phyloP scores from a whole-genome alignment of 2,329 filamentous ascomycete species.

The Hypoxylon sp. region DNA sequence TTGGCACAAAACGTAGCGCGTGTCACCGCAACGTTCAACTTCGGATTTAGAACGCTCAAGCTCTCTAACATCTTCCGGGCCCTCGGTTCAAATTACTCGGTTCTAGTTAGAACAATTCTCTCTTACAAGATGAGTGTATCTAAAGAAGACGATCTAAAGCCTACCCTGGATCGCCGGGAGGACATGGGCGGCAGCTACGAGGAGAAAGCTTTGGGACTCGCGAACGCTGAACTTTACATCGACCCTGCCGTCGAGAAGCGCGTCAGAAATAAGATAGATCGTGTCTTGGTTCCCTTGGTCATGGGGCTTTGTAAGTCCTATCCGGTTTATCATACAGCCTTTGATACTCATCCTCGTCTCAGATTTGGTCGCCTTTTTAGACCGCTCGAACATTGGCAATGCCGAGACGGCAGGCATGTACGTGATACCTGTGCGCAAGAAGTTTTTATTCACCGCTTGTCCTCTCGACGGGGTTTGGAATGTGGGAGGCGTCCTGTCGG shows the following conservation, averaged over 20 bases:
- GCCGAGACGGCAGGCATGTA: constrained; percentile 58
- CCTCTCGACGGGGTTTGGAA: neutral
- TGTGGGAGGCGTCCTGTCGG: neutral
- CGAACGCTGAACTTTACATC: constrained; percentile 39
- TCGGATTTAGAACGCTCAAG: neutral
- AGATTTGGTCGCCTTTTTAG: constrained; percentile 58
- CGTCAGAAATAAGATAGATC: constrained; percentile 56
- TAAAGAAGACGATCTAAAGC: constrained; percentile 32
- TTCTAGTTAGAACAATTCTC: neutral
- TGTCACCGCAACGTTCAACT: constrained; percentile 1
- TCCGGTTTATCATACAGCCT: neutral
- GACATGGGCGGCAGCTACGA: constrained; percentile 1
- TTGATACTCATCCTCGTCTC: constrained; percentile 14
- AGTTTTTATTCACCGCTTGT: neutral
- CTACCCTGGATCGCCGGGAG: constrained; percentile 31
- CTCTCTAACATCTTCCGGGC: neutral
- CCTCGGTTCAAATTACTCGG: neutral
- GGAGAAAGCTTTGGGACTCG: constrained; percentile 22
- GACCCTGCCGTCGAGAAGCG: constrained; percentile 54
- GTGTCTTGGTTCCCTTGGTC: constrained; percentile 53
- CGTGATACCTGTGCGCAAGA: neutral
- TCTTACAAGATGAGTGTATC: constrained; percentile 30
- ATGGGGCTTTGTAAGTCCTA: constrained; percentile 51
- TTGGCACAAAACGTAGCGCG: constrained; percentile 12
- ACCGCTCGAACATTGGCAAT: constrained; percentile 60